A percentile compares a stretch with the other conserved stretches of the same genome.
Evolutionary conservation across 495 filamentous ascomycete genomes (phyloP).

Genomic region (Chaetomium cochliodes): DNA sequence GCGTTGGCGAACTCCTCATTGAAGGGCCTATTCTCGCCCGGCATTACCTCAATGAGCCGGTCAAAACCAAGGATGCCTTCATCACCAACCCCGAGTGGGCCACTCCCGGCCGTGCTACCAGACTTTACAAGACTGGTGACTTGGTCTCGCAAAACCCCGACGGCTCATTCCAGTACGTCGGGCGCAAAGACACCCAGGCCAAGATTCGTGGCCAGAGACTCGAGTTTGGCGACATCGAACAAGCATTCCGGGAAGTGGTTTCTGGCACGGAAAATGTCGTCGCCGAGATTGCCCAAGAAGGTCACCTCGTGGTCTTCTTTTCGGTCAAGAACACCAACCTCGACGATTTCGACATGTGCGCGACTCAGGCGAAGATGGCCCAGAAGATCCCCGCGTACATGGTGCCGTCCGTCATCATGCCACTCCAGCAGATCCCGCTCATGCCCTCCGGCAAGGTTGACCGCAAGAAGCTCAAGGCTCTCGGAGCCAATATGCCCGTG

Average conservation of each 20-base stretch:
- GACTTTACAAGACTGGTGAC: slow-evolving; percentile 69
- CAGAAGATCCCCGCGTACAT: slow-evolving; percentile 51
- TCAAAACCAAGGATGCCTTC: slow-evolving; percentile 47
- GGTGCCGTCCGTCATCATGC: slow-evolving; percentile 63
- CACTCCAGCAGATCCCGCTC: slow-evolving; percentile 55
- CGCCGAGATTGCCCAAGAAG: slow-evolving; percentile 36
- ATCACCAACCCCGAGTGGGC: slow-evolving; percentile 53
- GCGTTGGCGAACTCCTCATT: slow-evolving; percentile 61
- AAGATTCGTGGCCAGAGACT: slow-evolving; percentile 67
- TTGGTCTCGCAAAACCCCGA: slow-evolving; percentile 59
- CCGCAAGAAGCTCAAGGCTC: slow-evolving; percentile 53
- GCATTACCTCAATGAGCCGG: slow-evolving; percentile 50
- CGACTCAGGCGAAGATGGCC: neutral
- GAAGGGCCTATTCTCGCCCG: slow-evolving; percentile 57
- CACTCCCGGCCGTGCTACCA: slow-evolving; percentile 44
- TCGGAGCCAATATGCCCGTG: slow-evolving; percentile 38
- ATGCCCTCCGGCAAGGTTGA: slow-evolving; percentile 62
- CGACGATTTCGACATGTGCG: neutral
- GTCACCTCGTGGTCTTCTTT: slow-evolving; percentile 5
- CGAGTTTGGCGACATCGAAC: slow-evolving; percentile 65
- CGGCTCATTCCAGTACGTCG: slow-evolving; percentile 60
- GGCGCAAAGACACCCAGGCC: slow-evolving; percentile 62
- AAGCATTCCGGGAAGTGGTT: slow-evolving; percentile 47
- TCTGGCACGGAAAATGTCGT: slow-evolving; percentile 37
- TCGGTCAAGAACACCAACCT: neutral